Evolutionary conservation across 176 grass and related monocot species (phyloP).

Genomic region (Paspalum notatum): DNA sequence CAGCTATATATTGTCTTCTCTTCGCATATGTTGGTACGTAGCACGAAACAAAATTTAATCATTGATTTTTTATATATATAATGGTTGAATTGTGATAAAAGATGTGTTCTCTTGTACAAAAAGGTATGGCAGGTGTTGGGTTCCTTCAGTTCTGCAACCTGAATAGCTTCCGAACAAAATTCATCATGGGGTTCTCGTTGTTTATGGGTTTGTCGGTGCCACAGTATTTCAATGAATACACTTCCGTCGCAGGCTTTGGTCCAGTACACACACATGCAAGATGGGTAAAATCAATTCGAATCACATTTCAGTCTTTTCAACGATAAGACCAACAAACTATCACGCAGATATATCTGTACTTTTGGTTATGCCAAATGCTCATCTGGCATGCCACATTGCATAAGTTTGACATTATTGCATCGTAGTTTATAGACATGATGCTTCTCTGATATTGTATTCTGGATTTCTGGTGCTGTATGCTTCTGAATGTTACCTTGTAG

Average conservation of each 20-base stretch:
- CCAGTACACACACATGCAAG: conserved; percentile 77
- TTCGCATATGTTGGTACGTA: conserved; percentile 59
- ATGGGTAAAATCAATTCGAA: conserved; percentile 70
- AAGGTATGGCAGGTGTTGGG: conserved; percentile 75
- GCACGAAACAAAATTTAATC: not conserved
- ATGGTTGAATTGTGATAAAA: conserved; percentile 1
- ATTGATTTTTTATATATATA: conserved; percentile 1
- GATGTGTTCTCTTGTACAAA: conserved; percentile 39
- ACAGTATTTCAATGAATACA: conserved; percentile 97
- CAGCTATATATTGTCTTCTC: conserved; percentile 55
- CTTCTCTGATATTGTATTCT: not conserved
- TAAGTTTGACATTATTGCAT: not conserved
- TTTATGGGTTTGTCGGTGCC: conserved; percentile 94
- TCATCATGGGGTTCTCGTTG: conserved; percentile 88
- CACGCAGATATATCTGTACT: not conserved
- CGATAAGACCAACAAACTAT: not conserved
- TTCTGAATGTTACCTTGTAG: not conserved
- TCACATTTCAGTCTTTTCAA: not conserved
- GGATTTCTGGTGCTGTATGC: not conserved
- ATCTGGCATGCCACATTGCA: not conserved
- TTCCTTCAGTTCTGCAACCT: conserved; percentile 90
- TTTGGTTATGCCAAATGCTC: conserved; percentile 41
- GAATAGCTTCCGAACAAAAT: conserved; percentile 86
- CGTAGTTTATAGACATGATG: not conserved
- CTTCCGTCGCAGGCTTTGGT: conserved; percentile 71